Evolutionary conservation across 192 early-diverging fungal species (phyloP).

Genomic region (Haplosporangium gracile): DNA sequence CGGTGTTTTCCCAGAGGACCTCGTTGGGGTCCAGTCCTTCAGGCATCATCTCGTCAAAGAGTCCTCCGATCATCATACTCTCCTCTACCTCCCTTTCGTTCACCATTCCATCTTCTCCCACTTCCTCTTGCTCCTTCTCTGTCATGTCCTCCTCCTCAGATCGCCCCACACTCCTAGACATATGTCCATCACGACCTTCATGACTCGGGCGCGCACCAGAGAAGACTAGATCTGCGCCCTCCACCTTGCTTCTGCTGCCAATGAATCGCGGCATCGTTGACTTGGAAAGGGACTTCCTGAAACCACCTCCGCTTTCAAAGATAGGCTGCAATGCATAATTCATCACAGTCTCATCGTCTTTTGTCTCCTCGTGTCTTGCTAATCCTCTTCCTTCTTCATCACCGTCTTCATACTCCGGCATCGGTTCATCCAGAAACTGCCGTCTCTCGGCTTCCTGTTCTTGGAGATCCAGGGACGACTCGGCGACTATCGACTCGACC

Average conservation of each 20-base stretch:
- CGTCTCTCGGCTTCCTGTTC: not conserved
- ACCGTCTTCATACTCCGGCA: slow-evolving; percentile 2
- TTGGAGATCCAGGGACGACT: not conserved
- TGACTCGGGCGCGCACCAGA: not conserved
- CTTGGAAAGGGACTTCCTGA: not conserved
- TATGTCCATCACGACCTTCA: not conserved
- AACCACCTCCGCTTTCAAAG: slow-evolving; percentile 12
- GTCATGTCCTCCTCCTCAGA: not conserved
- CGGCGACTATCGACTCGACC: not conserved
- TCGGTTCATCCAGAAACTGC: slow-evolving; percentile 14
- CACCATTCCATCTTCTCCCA: not conserved
- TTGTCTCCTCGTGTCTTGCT: not conserved
- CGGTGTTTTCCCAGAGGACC: slow-evolving; percentile 42
- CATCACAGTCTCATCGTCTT: slow-evolving; percentile 39
- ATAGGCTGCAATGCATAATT: slow-evolving; percentile 33
- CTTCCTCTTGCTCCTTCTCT: not conserved
- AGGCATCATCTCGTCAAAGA: slow-evolving; percentile 52
- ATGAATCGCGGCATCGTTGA: not conserved
- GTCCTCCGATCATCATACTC: slow-evolving; percentile 7
- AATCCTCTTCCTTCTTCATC: not conserved
- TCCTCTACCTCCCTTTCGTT: not conserved
- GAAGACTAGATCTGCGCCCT: not conserved
- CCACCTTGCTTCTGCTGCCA: not conserved
- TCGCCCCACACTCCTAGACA: not conserved
- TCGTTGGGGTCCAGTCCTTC: slow-evolving; percentile 42